These are phyloP conservation scores for Lentinula edodes DNA, from an alignment of 768 basidiomycete species.

Conservation along the genomic window DNA sequence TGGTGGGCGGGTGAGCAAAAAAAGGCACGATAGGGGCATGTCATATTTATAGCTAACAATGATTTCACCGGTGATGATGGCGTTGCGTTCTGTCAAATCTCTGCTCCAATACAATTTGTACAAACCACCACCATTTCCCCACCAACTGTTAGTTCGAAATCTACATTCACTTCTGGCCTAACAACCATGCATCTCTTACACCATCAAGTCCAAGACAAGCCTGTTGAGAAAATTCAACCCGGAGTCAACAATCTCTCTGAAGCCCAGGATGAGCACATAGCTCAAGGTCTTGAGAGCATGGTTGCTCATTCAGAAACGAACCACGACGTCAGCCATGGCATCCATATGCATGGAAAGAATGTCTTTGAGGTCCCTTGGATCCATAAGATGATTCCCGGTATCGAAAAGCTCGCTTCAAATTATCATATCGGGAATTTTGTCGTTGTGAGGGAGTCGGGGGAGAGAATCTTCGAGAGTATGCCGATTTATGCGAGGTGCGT, in stretches of 20 bases:
- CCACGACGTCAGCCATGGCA: slow-evolving; percentile 21
- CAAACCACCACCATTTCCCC: too few relatives aligned
- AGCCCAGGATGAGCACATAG: slow-evolving; percentile 24
- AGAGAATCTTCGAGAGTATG: slow-evolving; percentile 69
- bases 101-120: neutral
- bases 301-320: slow-evolving; percentile 27
- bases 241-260: slow-evolving; percentile 29
- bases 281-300: slow-evolving; percentile 26
- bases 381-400: slow-evolving; percentile 45
- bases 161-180: neutral
- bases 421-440: slow-evolving; percentile 62
- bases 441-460: slow-evolving; percentile 34
- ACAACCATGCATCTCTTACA: slow-evolving; percentile 7
- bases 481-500: slow-evolving; percentile 55
- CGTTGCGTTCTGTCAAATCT: neutral
- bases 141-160: neutral
- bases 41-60: neutral
- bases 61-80: neutral
- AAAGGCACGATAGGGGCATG: neutral
- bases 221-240: slow-evolving; percentile 19
- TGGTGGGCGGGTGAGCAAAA: too few relatives aligned
- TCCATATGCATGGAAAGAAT: slow-evolving; percentile 25
- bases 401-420: slow-evolving; percentile 45
- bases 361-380: slow-evolving; percentile 31
- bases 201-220: slow-evolving; percentile 13